Base-by-base conservation (phyloP, 495 filamentous ascomycete species). In the Beverwykella pulmonaria region DNA sequence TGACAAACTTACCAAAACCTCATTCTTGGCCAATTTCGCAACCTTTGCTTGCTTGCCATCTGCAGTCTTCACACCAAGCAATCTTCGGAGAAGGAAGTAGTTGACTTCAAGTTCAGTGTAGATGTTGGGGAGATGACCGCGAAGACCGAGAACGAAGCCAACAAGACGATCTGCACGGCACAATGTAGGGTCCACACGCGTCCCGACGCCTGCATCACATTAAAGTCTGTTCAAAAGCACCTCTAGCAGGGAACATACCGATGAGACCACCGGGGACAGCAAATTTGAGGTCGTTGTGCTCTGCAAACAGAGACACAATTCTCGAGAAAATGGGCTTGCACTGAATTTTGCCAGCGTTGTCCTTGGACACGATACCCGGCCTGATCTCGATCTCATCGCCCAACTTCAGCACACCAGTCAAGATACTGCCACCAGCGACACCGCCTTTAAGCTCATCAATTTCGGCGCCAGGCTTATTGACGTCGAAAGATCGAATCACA, bases 1-100 rank as follows among this genome's bases (percentile, higher is more conserved):
- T 12, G 32, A 3, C 8, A 9, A 1, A 69, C 66, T 14, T 69
- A 69, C 66, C 19, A 93, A 90, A 71, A 98, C 92, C 78, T 98
- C 94, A 75, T 95, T 96, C 88, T 98, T 98, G 46, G 92, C 81
- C 47, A 98, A 83, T 82, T 98, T 98, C 61, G 90, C 92, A 63
- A 98, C 94, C 88, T 98, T 98, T 65, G 92, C 93, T 79, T 98
- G 95, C 84, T 98, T 98, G 73, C 94, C 94, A 71, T 98, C 94
- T 59, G 95, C 92, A 26, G 93, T 95, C 81, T 95, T 93, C 63
- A 98, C 95, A 87, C 94, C 94, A 58, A 98, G 84, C 48, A 98
- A 85, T 67, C 94, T 86, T 66, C 93, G 89, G 32, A 98, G 86
- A 63, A 98, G 82, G 84, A 97, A 97, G 86, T 97, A 98, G 84